Evolutionary conservation across 257 asterid species (phyloP).

Genomic region (Nicotiana benthamiana): DNA sequence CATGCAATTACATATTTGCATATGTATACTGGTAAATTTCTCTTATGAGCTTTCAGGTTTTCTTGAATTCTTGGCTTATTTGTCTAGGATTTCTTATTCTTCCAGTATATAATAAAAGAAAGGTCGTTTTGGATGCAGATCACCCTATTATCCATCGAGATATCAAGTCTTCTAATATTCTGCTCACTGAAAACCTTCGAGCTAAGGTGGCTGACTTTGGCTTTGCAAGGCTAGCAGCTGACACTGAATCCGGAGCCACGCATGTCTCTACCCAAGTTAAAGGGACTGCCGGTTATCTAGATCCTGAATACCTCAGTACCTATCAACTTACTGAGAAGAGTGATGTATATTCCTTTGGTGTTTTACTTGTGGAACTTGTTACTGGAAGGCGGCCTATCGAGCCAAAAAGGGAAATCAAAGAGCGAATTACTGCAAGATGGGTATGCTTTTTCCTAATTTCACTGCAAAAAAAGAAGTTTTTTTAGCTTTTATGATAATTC

Average conservation of each 20-base stretch:
- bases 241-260: conserved; percentile 69
- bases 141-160: conserved; percentile 96
- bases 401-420: conserved; percentile 59
- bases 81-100: neutral
- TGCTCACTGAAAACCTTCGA: conserved; percentile 71
- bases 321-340: conserved; percentile 95
- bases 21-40: conserved; percentile 63
- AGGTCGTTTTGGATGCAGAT: conserved; percentile 42
- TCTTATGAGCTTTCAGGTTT: neutral
- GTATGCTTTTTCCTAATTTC: conserved; percentile 28
- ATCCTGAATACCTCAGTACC: conserved; percentile 86
- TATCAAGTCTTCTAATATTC: conserved; percentile 94
- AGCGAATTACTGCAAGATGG: conserved; percentile 88
- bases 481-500: too few species aligned
- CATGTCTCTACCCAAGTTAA: conserved; percentile 94
- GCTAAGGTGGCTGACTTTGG: conserved; percentile 99
- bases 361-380: conserved; percentile 72
- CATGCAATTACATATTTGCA: conserved; percentile 96
- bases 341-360: conserved; percentile 91
- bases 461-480: too few species aligned
- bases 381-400: conserved; percentile 93
- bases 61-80: conserved; percentile 1
- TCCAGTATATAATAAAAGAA: neutral
- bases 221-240: conserved; percentile 73
- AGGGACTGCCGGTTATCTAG: conserved; percentile 97